Evolutionary conservation across 176 grass and related monocot genomes (phyloP).

Genomic region (Pontederia paniculata): DNA sequence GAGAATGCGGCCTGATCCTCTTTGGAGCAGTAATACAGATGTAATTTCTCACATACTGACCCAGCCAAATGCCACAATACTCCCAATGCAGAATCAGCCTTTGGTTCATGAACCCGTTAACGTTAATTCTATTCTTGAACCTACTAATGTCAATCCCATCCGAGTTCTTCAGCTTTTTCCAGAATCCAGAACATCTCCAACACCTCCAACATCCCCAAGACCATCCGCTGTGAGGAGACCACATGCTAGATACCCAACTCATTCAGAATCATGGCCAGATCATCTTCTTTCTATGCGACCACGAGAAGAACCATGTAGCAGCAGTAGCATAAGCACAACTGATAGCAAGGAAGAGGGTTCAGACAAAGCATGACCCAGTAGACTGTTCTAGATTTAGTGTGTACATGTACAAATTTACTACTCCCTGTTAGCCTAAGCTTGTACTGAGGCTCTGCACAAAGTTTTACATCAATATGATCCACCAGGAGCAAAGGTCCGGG

Average conservation of each 20-base stretch:
- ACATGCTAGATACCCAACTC: constrained; percentile 18
- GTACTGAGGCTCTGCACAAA: neutral
- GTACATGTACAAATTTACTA: constrained; percentile 7
- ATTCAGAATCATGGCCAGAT: constrained; percentile 33
- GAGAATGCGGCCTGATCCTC: constrained; percentile 16
- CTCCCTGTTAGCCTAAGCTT: neutral
- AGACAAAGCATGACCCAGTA: constrained; percentile 4
- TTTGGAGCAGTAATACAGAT: constrained; percentile 5
- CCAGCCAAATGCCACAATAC: constrained; percentile 5
- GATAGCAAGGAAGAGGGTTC: constrained; percentile 7
- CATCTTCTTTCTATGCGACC: constrained; percentile 35
- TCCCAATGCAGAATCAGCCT: constrained; percentile 20
- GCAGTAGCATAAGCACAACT: constrained; percentile 4
- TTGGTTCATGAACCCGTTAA: constrained; percentile 15
- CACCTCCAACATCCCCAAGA: constrained; percentile 6
- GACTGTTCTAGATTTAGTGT: neutral
- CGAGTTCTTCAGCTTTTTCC: constrained; percentile 75
- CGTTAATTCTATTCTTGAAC: constrained; percentile 6
- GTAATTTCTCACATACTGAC: constrained; percentile 7
- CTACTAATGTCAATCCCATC: constrained; percentile 10
- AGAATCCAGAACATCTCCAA: constrained; percentile 2
- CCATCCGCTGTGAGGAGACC: constrained; percentile 7
- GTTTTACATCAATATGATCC: neutral
- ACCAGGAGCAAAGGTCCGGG: too few relatives aligned
- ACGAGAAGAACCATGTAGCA: constrained; percentile 20